These are phyloP conservation scores for Samsoniella hepiali DNA, from an alignment of 2,329 filamentous ascomycete species.

Conservation along the genomic window DNA sequence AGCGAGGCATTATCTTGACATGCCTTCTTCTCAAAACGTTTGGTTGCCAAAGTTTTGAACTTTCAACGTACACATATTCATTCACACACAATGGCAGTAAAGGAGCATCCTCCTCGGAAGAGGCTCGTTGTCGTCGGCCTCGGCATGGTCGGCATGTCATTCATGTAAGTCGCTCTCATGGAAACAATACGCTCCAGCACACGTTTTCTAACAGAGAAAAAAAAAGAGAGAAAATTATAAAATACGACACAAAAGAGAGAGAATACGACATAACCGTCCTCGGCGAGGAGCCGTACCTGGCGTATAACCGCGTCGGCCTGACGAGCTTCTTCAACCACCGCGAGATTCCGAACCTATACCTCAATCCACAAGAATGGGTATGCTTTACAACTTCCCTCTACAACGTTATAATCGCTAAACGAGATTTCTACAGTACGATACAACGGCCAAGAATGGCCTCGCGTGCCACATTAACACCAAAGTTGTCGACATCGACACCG, in stretches of 20 bases:
- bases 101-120: slow-evolving; percentile 40
- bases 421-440: slow-evolving; percentile 54
- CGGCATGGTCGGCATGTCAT: slow-evolving; percentile 88
- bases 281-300: slow-evolving; percentile 81
- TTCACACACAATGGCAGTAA: not conserved
- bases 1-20: not conserved
- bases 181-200: slow-evolving; percentile 20
- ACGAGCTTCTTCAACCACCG: slow-evolving; percentile 88
- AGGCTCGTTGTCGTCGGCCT: slow-evolving; percentile 79
- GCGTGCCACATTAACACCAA: slow-evolving; percentile 72
- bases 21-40: not conserved
- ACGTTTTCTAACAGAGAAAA: not conserved
- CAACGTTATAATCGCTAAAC: not conserved
- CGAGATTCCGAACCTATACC: slow-evolving; percentile 79
- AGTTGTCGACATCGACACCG: slow-evolving; percentile 59
- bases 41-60: not conserved
- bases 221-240: slow-evolving; percentile 78
- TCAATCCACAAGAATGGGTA: slow-evolving; percentile 83
- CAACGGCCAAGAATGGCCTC: slow-evolving; percentile 63
- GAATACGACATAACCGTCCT: slow-evolving; percentile 83
- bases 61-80: not conserved
- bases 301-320: slow-evolving; percentile 87
- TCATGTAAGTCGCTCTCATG: slow-evolving; percentile 60
- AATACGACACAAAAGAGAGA: slow-evolving; percentile 70
- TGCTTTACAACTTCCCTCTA: not conserved